Percentiles rank a stretch among this genome's conserved stretches.
phyloP scores from a whole-genome alignment of 176 grass and related monocot genomes.

The Aegilops sharonensis region DNA sequence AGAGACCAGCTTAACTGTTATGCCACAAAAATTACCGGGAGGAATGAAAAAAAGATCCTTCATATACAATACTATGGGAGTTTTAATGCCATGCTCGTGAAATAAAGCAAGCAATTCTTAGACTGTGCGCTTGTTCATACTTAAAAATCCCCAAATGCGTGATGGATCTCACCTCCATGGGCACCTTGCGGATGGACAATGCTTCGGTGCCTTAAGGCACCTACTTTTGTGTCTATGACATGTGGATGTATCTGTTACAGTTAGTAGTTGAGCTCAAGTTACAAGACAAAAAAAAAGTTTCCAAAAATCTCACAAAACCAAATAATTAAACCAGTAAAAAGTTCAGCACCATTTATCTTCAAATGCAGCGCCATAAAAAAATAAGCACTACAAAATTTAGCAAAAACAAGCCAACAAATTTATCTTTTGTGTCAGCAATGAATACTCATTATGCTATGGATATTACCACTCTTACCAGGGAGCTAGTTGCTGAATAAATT shows the following conservation, averaged over 20 bases:
- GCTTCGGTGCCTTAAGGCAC: too few species aligned
- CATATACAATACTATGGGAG: neutral
- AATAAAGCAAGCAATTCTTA: neutral
- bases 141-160: neutral
- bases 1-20: conserved; percentile 20
- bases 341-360: neutral
- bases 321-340: neutral
- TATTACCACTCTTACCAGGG: neutral
- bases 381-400: too few species aligned
- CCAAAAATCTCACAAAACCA: neutral
- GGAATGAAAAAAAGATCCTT: conserved; percentile 6
- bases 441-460: neutral
- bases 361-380: neutral
- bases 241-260: too few species aligned
- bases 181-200: too few species aligned
- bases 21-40: conserved; percentile 29
- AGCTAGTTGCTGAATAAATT: neutral
- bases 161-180: neutral
- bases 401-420: neutral
- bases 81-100: neutral
- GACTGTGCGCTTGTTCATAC: neutral
- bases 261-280: neutral
- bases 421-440: too few species aligned
- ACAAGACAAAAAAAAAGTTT: neutral
- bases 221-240: too few species aligned